These are phyloP conservation scores for Microcos paniculata DNA, from an alignment of 345 rosid species.

Conservation along the genomic window DNA sequence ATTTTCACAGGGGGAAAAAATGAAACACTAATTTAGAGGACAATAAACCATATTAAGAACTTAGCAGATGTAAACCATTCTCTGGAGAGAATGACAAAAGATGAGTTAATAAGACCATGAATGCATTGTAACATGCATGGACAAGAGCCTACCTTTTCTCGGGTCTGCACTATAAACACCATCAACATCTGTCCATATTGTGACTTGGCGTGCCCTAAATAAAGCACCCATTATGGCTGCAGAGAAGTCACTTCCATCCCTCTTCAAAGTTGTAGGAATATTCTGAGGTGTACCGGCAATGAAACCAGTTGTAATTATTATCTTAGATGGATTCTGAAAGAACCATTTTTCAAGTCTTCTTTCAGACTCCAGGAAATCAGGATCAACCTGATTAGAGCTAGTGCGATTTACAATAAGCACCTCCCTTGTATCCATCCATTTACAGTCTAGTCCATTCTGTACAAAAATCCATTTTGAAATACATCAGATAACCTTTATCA, in stretches of 20 bases:
- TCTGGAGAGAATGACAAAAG: neutral
- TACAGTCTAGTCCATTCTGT: conserved; percentile 80
- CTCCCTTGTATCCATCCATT: conserved; percentile 99
- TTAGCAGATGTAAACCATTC: neutral
- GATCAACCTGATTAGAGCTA: conserved; percentile 93
- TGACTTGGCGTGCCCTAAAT: conserved; percentile 75
- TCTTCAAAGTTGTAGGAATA: conserved; percentile 94
- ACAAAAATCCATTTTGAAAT: conserved; percentile 8
- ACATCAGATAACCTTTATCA: conserved; percentile 3
- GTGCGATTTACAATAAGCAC: conserved; percentile 89
- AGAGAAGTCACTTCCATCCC: conserved; percentile 99
- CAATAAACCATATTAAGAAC: neutral
- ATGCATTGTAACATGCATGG: neutral
- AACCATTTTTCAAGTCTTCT: conserved; percentile 81
- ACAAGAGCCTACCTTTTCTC: conserved; percentile 66
- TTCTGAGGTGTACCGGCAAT: conserved; percentile 94
- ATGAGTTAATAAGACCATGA: neutral
- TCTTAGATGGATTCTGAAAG: conserved; percentile 56
- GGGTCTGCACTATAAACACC: conserved; percentile 99
- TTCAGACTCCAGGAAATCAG: conserved; percentile 78
- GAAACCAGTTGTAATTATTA: conserved; percentile 90
- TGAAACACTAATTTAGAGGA: neutral
- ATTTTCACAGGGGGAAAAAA: neutral
- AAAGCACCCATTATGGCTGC: conserved; percentile 97
- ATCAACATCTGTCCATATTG: conserved; percentile 99